phyloP scores from a whole-genome alignment of 2,329 filamentous ascomycete species.

The Trichophyton equinum region DNA sequence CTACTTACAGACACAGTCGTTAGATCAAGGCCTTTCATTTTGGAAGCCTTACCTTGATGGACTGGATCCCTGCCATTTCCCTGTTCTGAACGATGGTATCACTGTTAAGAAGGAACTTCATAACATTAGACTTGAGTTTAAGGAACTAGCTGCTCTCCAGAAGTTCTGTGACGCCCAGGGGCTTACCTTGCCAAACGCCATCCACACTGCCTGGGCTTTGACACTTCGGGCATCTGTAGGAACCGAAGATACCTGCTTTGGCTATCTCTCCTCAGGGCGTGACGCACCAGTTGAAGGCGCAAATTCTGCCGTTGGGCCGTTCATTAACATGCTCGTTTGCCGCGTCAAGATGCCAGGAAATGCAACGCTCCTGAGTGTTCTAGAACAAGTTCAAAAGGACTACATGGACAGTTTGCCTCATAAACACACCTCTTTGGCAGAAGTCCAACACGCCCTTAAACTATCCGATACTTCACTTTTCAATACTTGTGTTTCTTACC shows the following conservation, averaged over 20 bases:
- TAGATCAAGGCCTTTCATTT: slow-evolving; percentile 23
- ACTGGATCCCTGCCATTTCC: slow-evolving; percentile 27
- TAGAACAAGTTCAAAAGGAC: slow-evolving; percentile 35
- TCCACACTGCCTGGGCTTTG: slow-evolving; percentile 62
- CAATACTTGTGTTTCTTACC: slow-evolving; percentile 39
- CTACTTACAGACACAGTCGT: slow-evolving; percentile 20
- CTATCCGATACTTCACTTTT: slow-evolving; percentile 31
- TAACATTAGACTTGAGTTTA: slow-evolving; percentile 22
- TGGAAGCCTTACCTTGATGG: slow-evolving; percentile 27
- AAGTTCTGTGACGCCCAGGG: slow-evolving; percentile 31
- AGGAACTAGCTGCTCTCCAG: slow-evolving; percentile 22
- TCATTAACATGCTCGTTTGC: slow-evolving; percentile 17
- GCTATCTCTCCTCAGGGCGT: slow-evolving; percentile 16
- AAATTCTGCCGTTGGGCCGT: slow-evolving; percentile 15
- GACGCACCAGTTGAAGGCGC: slow-evolving; percentile 15
- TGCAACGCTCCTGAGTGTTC: slow-evolving; percentile 25
- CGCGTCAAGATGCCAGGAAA: slow-evolving; percentile 16
- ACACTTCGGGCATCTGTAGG: slow-evolving; percentile 50
- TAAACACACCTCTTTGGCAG: slow-evolving; percentile 34
- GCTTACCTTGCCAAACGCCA: slow-evolving; percentile 39
- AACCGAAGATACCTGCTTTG: slow-evolving; percentile 47
- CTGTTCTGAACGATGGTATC: slow-evolving; percentile 23
- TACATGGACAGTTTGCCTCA: slow-evolving; percentile 36
- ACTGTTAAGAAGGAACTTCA: slow-evolving; percentile 17
- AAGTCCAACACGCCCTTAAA: slow-evolving; percentile 35